Evolutionary conservation across 768 basidiomycete species (phyloP), one percentile per base, ranked within the genome.

Genomic region (Tephrocybe sp.): DNA sequence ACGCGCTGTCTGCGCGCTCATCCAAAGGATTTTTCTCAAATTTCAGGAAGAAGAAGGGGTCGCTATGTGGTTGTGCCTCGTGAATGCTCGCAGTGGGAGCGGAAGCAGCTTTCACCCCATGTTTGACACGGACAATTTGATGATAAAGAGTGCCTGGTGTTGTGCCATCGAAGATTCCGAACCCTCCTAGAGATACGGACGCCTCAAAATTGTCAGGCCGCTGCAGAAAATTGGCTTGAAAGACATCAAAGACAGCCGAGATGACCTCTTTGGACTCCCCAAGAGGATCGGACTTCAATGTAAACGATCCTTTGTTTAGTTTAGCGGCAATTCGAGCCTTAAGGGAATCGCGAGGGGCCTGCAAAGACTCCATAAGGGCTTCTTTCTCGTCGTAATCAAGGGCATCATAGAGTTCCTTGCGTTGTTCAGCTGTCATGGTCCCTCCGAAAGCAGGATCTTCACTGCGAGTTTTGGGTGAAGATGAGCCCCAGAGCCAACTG

Each of bases 1-100:
- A 73, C 1, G 89, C 92, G 60, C 80, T 96, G 65, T 98, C 96
- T 21, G 97, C 93, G 38, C 91, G 83, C 46, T 87, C 85, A 65
- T 97, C 93, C 34, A 98, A 73, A 8, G 96, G 97, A 57, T 90
- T 93, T 51, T 85, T 86, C 71, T 98, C 97, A 58, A 94, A 89
- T 64, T 90, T 92, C 61, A 95, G 72, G 59, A 83, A 90, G 69
- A 99, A 93, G 75, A 99, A 98, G 2, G 83, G 78, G 7, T 80
- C 79, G 14, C 70, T 68, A 41, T 65, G 58, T 23, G 65, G 58
- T 14, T 60, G 36, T 7, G 56, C 53, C 21, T 61, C 51, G 0
- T 57, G 43, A 20, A 43, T 43, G 17, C 50, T 47, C 17, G 48
- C 21, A n/a, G 42, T 53, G 1, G 36, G 46, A 20, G 60, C 40